Evolutionary conservation across 805 yeast genomes (phyloP), one percentile per base, ranked within the genome.

Genomic region (Candida golubevii): DNA sequence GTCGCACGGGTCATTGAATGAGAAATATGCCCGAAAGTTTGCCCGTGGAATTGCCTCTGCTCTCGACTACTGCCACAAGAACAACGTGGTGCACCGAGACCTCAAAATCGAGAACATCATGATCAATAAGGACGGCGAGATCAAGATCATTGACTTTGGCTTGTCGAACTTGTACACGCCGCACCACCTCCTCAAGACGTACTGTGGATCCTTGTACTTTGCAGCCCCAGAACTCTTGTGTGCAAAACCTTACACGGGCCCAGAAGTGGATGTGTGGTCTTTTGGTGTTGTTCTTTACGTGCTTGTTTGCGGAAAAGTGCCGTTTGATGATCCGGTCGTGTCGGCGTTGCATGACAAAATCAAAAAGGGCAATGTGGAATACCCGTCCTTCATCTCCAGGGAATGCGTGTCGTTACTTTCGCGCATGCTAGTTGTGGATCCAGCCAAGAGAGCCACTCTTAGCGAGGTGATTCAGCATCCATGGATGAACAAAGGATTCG

Each of bases 261-360:
- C 99, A 1, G 99, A 93, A 63, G 97, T 93, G 38, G 99, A 93
- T 63, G 83, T 93, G 14, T 93, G 99, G 99, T 88, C 97, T 2
- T 91, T 90, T 72, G 99, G 99, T 51, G 96, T 93, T 29, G 98
- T 93, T 0, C 68, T 93, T 40, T 93, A 88, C 60, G 99, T 93
- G 7, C 72, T 93, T 48, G 97, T 93, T 2, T 90, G 97, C 63
- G 99, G 99, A 44, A 90, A 88, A 62, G 98, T 93, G 11, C 99
- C 99, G 8, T 93, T 93, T 63, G 99, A 93, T 63, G 98, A 93
- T 61, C 95, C 88, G 57, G 82, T 87, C 53, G 95, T 95, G 51
- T 83, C 90, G 37, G 90, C 86, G 1, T 73, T 93, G 55, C 99
- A 93, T 63, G 95, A 88, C 51, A 90, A 90, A 63, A 93, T 93